Conservation (phyloP, 1,139 yeast genomes). For the Kurtzmaniella quercitrusa region DNA sequence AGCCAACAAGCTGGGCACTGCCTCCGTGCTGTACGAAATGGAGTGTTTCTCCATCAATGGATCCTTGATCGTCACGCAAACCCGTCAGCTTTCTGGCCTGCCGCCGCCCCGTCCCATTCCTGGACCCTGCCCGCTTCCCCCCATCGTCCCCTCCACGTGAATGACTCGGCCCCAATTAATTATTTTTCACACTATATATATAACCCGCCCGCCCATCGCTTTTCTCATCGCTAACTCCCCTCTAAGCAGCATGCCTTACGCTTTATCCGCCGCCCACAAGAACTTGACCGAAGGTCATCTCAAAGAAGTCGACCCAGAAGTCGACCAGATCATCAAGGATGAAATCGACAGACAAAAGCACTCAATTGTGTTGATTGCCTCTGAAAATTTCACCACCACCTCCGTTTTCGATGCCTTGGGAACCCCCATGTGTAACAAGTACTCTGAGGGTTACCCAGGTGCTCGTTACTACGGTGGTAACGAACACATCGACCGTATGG, state of each 20-base stretch:
- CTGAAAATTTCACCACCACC: slow-evolving; percentile 95
- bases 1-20: no score
- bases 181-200: neutral
- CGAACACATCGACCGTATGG: slow-evolving; percentile 92
- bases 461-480: slow-evolving; percentile 89
- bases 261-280: slow-evolving; percentile 63
- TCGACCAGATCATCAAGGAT: slow-evolving; percentile 73
- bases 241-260: slow-evolving; percentile 41
- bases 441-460: slow-evolving; percentile 86
- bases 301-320: slow-evolving; percentile 78
- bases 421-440: slow-evolving; percentile 92
- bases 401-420: slow-evolving; percentile 96
- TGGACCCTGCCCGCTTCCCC: neutral
- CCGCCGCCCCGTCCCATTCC: no score
- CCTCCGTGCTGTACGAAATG: no score
- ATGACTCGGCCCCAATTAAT: neutral
- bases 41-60: no score
- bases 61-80: no score
- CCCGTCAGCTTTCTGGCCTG: no score
- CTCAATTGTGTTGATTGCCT: slow-evolving; percentile 90
- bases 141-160: neutral
- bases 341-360: slow-evolving; percentile 93
- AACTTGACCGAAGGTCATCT: slow-evolving; percentile 65
- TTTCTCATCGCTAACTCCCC: neutral
- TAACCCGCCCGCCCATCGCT: neutral